These are phyloP conservation scores for Ascocoryne sarcoides DNA, from an alignment of 2,329 filamentous ascomycete genomes.

Conservation along the genomic window DNA sequence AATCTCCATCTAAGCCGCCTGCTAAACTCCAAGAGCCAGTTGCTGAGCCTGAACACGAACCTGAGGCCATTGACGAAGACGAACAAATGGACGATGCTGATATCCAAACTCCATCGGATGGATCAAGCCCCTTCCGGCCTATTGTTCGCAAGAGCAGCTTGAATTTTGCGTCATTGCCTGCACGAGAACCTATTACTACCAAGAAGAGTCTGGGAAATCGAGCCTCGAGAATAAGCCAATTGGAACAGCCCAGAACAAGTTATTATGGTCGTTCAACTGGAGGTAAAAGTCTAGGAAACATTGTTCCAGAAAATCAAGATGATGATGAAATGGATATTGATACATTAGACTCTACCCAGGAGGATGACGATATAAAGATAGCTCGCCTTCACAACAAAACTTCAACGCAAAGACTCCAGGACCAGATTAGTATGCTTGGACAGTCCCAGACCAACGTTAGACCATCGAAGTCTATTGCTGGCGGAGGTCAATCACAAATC, in stretches of 20 bases:
- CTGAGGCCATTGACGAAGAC: conserved; percentile 20
- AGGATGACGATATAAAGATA: conserved; percentile 38
- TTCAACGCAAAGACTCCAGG: conserved; percentile 86
- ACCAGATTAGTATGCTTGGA: conserved; percentile 73
- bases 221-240: conserved; percentile 66
- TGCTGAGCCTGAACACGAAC: conserved; percentile 5
- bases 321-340: conserved; percentile 47
- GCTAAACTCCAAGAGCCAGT: conserved; percentile 1
- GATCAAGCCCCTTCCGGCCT: conserved; percentile 66
- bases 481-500: conserved; percentile 14
- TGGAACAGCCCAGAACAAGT: conserved; percentile 64
- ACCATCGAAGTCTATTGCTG: conserved; percentile 28
- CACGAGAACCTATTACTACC: conserved; percentile 73
- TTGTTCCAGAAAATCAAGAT: conserved; percentile 36
- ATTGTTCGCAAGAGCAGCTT: conserved; percentile 86
- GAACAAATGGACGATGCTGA: conserved; percentile 35
- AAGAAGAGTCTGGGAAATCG: conserved; percentile 76
- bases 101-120: conserved; percentile 55
- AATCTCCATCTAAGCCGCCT: conserved; percentile 8
- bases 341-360: conserved; percentile 16
- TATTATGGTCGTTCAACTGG: conserved; percentile 66
- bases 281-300: conserved; percentile 59
- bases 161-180: conserved; percentile 86
- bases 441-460: conserved; percentile 37
- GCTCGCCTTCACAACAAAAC: conserved; percentile 68